phyloP scores from a whole-genome alignment of 2,329 filamentous ascomycete genomes.

The Cercospora beticola region DNA sequence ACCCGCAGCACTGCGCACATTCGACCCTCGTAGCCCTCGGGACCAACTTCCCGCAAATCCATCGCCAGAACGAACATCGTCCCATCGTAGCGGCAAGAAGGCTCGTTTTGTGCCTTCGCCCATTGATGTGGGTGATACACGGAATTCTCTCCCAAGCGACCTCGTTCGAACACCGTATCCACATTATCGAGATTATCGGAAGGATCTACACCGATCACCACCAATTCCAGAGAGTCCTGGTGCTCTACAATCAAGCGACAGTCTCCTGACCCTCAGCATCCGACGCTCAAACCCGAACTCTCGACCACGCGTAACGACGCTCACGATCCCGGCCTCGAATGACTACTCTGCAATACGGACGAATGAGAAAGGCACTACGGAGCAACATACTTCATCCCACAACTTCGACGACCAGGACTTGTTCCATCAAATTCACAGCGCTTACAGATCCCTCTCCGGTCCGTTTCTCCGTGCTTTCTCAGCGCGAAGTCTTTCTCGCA shows the following conservation, averaged over 20 bases:
- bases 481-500: conserved; percentile 35
- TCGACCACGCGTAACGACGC: conserved; percentile 26
- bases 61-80: conserved; percentile 11
- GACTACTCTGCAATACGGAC: conserved; percentile 29
- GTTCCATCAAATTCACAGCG: conserved; percentile 32
- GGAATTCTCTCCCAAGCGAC: conserved; percentile 29
- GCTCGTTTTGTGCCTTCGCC: conserved; percentile 38
- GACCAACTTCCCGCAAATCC: conserved; percentile 13
- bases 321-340: conserved; percentile 35
- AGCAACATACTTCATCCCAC: background rate
- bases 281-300: conserved; percentile 31
- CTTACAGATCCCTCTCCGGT: conserved; percentile 33
- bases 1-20: conserved; percentile 24
- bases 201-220: conserved; percentile 28
- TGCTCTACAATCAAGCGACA: conserved; percentile 24
- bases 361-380: conserved; percentile 22
- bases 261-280: conserved; percentile 36
- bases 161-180: conserved; percentile 38
- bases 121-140: conserved; percentile 33
- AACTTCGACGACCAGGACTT: conserved; percentile 40
- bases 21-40: conserved; percentile 31
- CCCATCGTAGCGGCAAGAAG: conserved; percentile 29
- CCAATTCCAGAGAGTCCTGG: conserved; percentile 13
- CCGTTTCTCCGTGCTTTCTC: conserved; percentile 31
- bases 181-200: conserved; percentile 29